Conservation (phyloP, 106 monocot genomes). For the Acanthochlamys bracteata region DNA sequence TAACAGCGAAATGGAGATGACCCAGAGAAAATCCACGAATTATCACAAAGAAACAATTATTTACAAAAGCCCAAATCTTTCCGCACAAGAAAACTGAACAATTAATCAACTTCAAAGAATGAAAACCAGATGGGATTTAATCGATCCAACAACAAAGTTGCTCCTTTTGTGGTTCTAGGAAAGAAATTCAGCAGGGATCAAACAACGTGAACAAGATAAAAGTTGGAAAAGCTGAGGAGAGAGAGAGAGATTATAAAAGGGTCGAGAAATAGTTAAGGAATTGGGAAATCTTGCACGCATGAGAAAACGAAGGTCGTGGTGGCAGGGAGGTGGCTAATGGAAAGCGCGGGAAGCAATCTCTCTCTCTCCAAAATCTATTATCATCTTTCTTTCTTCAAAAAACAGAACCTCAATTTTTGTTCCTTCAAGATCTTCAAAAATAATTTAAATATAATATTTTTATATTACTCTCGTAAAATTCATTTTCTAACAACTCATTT, state of each 20-base stretch:
- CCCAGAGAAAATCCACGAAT: too few relatives aligned
- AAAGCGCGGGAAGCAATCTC: conserved; percentile 18
- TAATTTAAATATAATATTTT: too few relatives aligned
- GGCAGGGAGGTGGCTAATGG: conserved; percentile 21
- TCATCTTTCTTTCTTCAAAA: neutral
- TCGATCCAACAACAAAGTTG: too few relatives aligned
- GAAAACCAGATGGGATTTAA: neutral
- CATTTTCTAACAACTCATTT: too few relatives aligned
- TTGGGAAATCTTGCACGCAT: conserved; percentile 50
- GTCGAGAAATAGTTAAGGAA: conserved; percentile 6
- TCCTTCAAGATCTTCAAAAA: too few relatives aligned
- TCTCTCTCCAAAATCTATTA: conserved; percentile 6
- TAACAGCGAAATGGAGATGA: too few relatives aligned
- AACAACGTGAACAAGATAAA: conserved; percentile 12
- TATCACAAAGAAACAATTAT: too few relatives aligned
- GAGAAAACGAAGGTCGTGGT: conserved; percentile 4
- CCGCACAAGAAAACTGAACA: too few relatives aligned
- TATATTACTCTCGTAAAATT: too few relatives aligned
- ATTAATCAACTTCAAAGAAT: neutral
- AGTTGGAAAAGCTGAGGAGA: neutral
- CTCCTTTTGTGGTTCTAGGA: neutral
- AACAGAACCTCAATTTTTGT: too few relatives aligned
- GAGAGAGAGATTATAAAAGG: neutral
- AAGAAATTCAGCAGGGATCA: neutral
- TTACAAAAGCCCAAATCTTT: too few relatives aligned